Percentiles rank a stretch among this genome's conserved stretches.
Conservation (phyloP, 2,329 filamentous ascomycete species). For the Pyricularia sp. region DNA sequence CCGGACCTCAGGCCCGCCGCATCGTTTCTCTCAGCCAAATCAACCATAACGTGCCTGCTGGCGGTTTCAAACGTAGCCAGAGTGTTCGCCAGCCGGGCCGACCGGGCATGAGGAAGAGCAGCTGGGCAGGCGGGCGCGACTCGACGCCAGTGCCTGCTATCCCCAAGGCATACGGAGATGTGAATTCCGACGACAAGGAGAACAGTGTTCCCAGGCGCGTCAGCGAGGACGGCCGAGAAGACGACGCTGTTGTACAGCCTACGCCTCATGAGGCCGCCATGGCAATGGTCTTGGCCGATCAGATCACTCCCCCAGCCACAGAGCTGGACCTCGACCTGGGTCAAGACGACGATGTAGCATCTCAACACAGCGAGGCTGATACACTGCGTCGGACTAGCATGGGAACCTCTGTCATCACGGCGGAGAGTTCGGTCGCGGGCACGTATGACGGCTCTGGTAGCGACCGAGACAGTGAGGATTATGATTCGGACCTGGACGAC, state of each 20-base stretch:
- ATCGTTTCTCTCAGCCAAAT: conserved; percentile 90
- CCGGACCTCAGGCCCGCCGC: conserved; percentile 43
- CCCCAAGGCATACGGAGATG: conserved; percentile 35
- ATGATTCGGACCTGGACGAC: conserved; percentile 7
- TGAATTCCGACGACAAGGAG: conserved; percentile 40
- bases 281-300: conserved; percentile 4
- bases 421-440: conserved; percentile 6
- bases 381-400: conserved; percentile 35
- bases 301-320: conserved; percentile 1
- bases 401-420: conserved; percentile 33
- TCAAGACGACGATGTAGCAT: conserved; percentile 17
- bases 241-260: background rate
- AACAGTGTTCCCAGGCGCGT: conserved; percentile 13
- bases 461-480: conserved; percentile 16
- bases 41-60: conserved; percentile 54
- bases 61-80: conserved; percentile 62
- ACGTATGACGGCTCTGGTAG: conserved; percentile 9
- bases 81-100: conserved; percentile 53
- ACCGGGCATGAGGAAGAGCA: conserved; percentile 48
- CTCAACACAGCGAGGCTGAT: conserved; percentile 34
- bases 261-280: background rate
- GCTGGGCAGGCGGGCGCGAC: conserved; percentile 43
- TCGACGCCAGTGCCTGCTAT: background rate
- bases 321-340: conserved; percentile 7
- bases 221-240: conserved; percentile 4